These are phyloP conservation scores for Cymbopogon flexuosus DNA, from an alignment of 202 grass and related monocot genomes.

Conservation along the genomic window DNA sequence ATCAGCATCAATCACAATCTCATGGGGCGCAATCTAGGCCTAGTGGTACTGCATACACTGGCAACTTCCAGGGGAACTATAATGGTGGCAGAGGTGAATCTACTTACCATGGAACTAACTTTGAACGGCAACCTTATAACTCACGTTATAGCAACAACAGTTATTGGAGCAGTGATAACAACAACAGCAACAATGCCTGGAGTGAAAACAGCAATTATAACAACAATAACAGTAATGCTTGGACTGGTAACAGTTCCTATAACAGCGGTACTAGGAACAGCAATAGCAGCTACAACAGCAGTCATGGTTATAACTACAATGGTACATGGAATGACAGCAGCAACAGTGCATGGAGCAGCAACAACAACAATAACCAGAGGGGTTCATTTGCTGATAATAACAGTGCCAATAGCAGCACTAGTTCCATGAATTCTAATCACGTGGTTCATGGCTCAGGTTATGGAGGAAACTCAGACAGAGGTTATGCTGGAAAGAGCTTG, in stretches of 20 bases:
- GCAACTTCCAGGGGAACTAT: slow-evolving; percentile 19
- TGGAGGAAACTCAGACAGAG: slow-evolving; percentile 33
- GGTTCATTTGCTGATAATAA: slow-evolving; percentile 29
- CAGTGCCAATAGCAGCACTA: not conserved
- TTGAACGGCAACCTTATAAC: slow-evolving; percentile 33
- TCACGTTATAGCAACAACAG: slow-evolving; percentile 35
- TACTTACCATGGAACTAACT: slow-evolving; percentile 17
- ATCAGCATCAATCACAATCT: slow-evolving; percentile 36
- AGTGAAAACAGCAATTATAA: not conserved
- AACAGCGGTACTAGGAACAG: not conserved
- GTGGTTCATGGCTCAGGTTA: slow-evolving; percentile 28
- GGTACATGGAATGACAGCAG: not conserved
- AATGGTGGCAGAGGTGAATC: slow-evolving; percentile 31
- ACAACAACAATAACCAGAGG: slow-evolving; percentile 15
- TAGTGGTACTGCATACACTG: slow-evolving; percentile 13
- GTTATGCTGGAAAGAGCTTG: slow-evolving; percentile 53
- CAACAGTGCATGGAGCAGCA: not conserved
- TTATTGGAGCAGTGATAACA: slow-evolving; percentile 30
- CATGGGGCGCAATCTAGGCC: not conserved
- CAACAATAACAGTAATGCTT: slow-evolving; percentile 10
- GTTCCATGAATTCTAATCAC: slow-evolving; percentile 31
- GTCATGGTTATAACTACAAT: not conserved
- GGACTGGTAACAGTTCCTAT: not conserved
- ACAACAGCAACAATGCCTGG: not conserved
- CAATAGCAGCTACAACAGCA: not conserved